phyloP scores from a whole-genome alignment of 768 basidiomycete species.

The Phanerochaete carnosa region DNA sequence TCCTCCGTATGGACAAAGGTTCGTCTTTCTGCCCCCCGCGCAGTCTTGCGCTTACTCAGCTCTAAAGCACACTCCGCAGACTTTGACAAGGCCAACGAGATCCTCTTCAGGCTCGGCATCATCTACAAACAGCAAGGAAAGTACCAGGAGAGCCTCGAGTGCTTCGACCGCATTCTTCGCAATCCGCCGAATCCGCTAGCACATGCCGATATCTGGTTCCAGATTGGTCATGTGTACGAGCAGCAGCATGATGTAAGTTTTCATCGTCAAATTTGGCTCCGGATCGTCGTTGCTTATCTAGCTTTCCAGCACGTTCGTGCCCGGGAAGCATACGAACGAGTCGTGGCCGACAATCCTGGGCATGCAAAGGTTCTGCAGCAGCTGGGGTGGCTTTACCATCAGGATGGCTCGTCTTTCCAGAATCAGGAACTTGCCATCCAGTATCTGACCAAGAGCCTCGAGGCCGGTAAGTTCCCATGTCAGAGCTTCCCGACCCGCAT shows the following conservation, averaged over 20 bases:
- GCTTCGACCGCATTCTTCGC: constrained; percentile 95
- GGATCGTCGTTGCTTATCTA: constrained; percentile 12
- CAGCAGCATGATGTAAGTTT: constrained; percentile 88
- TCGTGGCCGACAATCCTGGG: constrained; percentile 86
- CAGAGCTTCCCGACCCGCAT: neutral
- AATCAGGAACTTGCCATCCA: constrained; percentile 94
- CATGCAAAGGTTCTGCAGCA: constrained; percentile 98
- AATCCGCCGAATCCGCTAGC: constrained; percentile 95
- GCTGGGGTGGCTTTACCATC: constrained; percentile 96
- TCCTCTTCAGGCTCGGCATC: constrained; percentile 95
- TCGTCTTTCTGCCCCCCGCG: constrained; percentile 23
- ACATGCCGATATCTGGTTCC: constrained; percentile 99
- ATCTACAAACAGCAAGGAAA: constrained; percentile 99
- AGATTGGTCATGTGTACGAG: constrained; percentile 98
- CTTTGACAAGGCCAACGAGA: constrained; percentile 98
- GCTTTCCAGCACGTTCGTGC: constrained; percentile 73
- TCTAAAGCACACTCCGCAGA: constrained; percentile 42
- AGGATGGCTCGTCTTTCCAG: constrained; percentile 91
- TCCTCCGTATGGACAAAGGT: constrained; percentile 97
- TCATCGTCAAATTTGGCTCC: neutral
- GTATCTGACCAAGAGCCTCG: constrained; percentile 91
- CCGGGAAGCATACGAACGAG: constrained; percentile 94
- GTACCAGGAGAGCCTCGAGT: constrained; percentile 81
- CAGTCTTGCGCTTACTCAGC: constrained; percentile 13
- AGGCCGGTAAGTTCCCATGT: constrained; percentile 68